Percentiles rank a stretch among this genome's conserved stretches.
Evolutionary conservation across 1,284 basidiomycete species (phyloP).

Genomic region (Leccinum angustisporum): DNA sequence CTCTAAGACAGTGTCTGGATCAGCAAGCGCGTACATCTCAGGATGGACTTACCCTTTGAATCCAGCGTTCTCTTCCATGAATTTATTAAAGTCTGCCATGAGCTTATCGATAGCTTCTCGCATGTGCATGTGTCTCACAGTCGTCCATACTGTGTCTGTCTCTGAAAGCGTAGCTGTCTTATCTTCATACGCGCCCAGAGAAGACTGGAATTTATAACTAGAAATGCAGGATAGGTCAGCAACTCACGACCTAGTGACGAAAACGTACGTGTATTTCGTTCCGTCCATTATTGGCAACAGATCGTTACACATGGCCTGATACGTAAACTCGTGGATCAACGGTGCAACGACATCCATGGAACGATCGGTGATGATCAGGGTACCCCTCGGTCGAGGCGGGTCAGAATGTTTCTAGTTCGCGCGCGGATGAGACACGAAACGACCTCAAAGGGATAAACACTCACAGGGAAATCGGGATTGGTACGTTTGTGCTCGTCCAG

Average conservation of each 20-base stretch:
- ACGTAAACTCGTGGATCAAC: constrained; percentile 96
- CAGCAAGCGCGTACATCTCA: background rate
- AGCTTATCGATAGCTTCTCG: constrained; percentile 96
- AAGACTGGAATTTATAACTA: constrained; percentile 87
- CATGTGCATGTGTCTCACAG: constrained; percentile 96
- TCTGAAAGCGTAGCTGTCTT: constrained; percentile 85
- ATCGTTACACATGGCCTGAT: constrained; percentile 99
- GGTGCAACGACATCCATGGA: constrained; percentile 93
- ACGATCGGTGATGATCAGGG: constrained; percentile 92
- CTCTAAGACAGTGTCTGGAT: constrained; percentile 39
- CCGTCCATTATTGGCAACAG: constrained; percentile 88
- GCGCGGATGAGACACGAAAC: constrained; percentile 8
- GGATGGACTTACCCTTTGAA: constrained; percentile 71
- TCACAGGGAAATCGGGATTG: constrained; percentile 85
- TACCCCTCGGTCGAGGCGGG: constrained; percentile 68
- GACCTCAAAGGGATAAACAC: constrained; percentile 16
- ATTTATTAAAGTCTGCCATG: constrained; percentile 92
- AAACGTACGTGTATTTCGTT: constrained; percentile 76
- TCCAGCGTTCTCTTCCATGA: constrained; percentile 90
- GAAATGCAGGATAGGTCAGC: constrained; percentile 1
- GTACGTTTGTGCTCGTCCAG: constrained; percentile 84
- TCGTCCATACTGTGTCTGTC: constrained; percentile 87
- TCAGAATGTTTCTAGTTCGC: constrained; percentile 60
- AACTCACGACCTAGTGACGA: background rate
- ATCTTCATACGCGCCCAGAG: constrained; percentile 81